Conservation (phyloP, 2,329 filamentous ascomycete genomes). For the Dothistroma pini region DNA sequence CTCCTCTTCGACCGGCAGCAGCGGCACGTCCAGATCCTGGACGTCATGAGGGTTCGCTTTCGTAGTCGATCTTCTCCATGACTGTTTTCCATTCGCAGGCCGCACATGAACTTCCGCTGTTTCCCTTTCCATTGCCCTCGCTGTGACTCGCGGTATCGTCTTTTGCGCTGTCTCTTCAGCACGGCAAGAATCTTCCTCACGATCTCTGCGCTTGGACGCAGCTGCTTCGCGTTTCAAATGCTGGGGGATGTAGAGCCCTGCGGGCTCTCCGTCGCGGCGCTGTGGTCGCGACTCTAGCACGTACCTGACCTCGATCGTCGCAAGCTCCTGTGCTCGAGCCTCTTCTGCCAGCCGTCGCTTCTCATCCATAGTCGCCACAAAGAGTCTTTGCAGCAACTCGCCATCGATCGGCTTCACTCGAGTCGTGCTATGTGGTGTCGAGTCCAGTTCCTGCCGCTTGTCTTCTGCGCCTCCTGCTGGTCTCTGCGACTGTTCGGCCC, state of each 20-base stretch:
- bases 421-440: background rate
- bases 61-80: background rate
- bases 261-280: background rate
- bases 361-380: conserved; percentile 22
- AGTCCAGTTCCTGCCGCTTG: background rate
- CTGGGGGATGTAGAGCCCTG: conserved; percentile 3
- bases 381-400: conserved; percentile 18
- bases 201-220: background rate
- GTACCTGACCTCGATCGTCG: background rate
- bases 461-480: background rate
- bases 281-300: background rate
- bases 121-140: background rate
- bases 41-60: background rate
- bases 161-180: background rate
- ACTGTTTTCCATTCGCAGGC: background rate
- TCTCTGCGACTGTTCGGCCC: background rate
- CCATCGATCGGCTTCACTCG: conserved; percentile 15
- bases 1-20: background rate
- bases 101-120: background rate
- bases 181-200: background rate
- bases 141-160: background rate
- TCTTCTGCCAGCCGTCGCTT: conserved; percentile 16
- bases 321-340: background rate
- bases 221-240: background rate
- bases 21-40: background rate